Evolutionary conservation across 345 rosid species (phyloP).

Genomic region (Pistacia vera): DNA sequence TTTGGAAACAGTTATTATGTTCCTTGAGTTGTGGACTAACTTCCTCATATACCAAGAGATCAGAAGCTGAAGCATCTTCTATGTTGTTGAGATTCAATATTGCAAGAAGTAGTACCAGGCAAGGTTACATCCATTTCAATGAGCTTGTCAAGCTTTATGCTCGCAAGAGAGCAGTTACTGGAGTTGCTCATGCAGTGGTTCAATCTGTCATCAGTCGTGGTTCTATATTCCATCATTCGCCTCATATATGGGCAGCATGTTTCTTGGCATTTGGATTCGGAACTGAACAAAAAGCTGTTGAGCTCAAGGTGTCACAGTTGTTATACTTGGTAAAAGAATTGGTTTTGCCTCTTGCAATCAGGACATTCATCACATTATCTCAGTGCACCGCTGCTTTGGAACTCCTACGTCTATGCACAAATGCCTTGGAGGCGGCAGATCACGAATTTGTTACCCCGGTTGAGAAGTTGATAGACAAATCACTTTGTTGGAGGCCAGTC

Average conservation of each 20-base stretch:
- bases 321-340: constrained; percentile 60
- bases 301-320: constrained; percentile 70
- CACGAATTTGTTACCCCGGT: constrained; percentile 85
- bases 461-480: constrained; percentile 79
- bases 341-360: constrained; percentile 73
- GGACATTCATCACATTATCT: constrained; percentile 75
- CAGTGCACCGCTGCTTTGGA: constrained; percentile 83
- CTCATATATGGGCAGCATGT: constrained; percentile 86
- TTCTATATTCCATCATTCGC: constrained; percentile 51
- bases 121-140: constrained; percentile 61
- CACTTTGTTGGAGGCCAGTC: constrained; percentile 89
- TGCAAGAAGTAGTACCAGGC: constrained; percentile 66
- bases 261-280: constrained; percentile 79
- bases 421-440: constrained; percentile 85
- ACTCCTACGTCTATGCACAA: constrained; percentile 82
- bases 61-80: constrained; percentile 81
- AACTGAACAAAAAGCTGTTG: constrained; percentile 60
- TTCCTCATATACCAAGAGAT: constrained; percentile 59
- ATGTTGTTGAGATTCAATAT: constrained; percentile 85
- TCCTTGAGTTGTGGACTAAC: constrained; percentile 73
- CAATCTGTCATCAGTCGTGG: constrained; percentile 73
- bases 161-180: constrained; percentile 51
- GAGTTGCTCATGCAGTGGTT: constrained; percentile 66
- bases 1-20: constrained; percentile 56
- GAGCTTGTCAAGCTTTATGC: constrained; percentile 74